Conservation (phyloP, 2,329 filamentous ascomycete genomes). For the Aspergillus ustus region DNA sequence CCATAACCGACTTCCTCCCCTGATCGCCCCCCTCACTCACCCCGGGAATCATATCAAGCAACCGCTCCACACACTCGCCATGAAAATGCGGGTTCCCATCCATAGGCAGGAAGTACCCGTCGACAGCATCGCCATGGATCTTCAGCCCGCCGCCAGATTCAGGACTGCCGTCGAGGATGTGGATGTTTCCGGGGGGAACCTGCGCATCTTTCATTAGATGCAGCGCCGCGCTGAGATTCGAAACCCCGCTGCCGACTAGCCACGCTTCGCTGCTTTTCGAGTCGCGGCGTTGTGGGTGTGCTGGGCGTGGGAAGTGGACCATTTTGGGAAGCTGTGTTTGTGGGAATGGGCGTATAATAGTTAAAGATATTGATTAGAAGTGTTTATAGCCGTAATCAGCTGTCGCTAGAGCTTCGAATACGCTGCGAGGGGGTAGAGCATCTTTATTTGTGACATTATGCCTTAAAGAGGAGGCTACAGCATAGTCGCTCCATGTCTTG, state of each 20-base stretch:
- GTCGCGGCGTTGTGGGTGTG: constrained; percentile 8
- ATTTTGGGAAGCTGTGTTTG: background rate
- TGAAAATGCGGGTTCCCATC: constrained; percentile 41
- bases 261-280: constrained; percentile 31
- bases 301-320: background rate
- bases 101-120: constrained; percentile 42
- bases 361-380: background rate
- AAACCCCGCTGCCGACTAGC: constrained; percentile 45
- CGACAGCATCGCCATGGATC: constrained; percentile 30
- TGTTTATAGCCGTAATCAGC: too few relatives aligned
- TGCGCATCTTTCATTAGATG: constrained; percentile 43
- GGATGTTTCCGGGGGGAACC: constrained; percentile 38
- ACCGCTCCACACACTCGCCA: constrained; percentile 40
- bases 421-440: too few relatives aligned
- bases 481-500: too few relatives aligned
- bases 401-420: too few relatives aligned
- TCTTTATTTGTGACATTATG: too few relatives aligned
- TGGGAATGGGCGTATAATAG: background rate
- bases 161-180: constrained; percentile 39
- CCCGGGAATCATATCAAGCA: constrained; percentile 36
- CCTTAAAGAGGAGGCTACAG: too few relatives aligned
- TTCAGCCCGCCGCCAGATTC: constrained; percentile 40
- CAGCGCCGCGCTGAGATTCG: constrained; percentile 42
- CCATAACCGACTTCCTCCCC: constrained; percentile 10
- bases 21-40: background rate